Conservation (phyloP, 331 rosid genomes). For the Stylosanthes scabra region DNA sequence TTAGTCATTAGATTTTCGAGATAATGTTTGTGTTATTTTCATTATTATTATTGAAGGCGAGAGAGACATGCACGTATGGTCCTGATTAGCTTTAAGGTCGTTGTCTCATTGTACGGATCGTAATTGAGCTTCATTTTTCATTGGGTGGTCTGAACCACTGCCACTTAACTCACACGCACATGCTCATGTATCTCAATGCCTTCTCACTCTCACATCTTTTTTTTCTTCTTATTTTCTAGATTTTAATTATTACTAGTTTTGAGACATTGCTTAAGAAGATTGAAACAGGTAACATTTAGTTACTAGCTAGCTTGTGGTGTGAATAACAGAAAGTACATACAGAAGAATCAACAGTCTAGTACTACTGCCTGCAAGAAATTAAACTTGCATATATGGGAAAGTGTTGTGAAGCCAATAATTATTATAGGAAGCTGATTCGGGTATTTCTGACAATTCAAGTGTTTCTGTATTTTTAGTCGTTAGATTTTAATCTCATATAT, state of each 20-base stretch:
- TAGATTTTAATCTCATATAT: no score
- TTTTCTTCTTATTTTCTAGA: not conserved
- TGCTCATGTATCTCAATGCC: conserved; percentile 21
- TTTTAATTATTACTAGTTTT: conserved; percentile 27
- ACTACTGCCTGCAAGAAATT: not conserved
- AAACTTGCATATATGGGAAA: conserved; percentile 39
- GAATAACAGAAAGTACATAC: no score
- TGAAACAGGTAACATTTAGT: no score
- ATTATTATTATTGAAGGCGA: not conserved
- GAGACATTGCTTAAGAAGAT: conserved; percentile 31
- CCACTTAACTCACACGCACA: conserved; percentile 36
- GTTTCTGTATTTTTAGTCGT: no score
- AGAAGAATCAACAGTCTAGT: no score
- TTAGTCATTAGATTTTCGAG: not conserved
- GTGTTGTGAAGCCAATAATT: conserved; percentile 11
- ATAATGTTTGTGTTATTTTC: conserved; percentile 28
- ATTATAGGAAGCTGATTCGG: no score
- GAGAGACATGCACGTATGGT: conserved; percentile 30
- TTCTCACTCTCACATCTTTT: not conserved
- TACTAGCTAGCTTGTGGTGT: no score
- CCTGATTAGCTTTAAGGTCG: conserved; percentile 33
- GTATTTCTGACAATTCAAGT: no score
- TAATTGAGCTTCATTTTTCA: conserved; percentile 7
- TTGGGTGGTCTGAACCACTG: conserved; percentile 30
- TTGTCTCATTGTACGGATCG: conserved; percentile 45